Evolutionary conservation across 2,329 filamentous ascomycete genomes (phyloP), one percentile per base, ranked within the genome.

Genomic region (Hypoxylon sp.): DNA sequence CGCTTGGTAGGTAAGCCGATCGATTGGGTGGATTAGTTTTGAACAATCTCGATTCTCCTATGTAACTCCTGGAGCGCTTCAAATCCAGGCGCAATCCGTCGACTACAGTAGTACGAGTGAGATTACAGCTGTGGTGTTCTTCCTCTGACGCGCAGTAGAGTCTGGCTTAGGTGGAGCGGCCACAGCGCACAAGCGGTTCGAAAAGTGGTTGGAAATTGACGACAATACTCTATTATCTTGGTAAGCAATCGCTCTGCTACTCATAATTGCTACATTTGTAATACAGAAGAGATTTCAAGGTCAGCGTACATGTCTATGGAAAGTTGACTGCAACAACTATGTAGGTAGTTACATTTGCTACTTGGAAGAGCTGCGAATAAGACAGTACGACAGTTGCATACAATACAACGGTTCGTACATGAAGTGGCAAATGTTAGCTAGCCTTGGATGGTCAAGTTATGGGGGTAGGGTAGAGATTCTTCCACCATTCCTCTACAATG

Each of bases 341-440:
- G 35, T 17, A 64, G 26, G 57, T 69, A 59, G 54, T 68, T 66
- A 69, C 66, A 66, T 69, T 71, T 61, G 26, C 44, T 48, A 35
- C 24, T 58, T 37, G 22, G 46, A 54, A 58, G 29, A 57, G 19
- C 61, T 55, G 61, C 51, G 61, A 57, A 57, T 51, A 44, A 67
- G 47, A 46, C 22, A 59, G 42, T 35, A 60, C 17, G 31, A 29
- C 33, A 13, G 63, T 51, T 59, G 67, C 42, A 59, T 63, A 57
- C 13, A 39, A 60, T 61, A 61, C 53, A 50, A 64, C 59, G 29
- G 35, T 55, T 42, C 29, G 50, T 61, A 68, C 65, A 66, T 61
- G 39, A 52, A 66, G 65, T 66, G 62, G 62, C 65, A 57, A 69
- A 63, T 46, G 52, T 22, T 58, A 39, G 39, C 37, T 53, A 44